phyloP scores from a whole-genome alignment of 805 yeast genomes.

The Yamadazyma endophytica region DNA sequence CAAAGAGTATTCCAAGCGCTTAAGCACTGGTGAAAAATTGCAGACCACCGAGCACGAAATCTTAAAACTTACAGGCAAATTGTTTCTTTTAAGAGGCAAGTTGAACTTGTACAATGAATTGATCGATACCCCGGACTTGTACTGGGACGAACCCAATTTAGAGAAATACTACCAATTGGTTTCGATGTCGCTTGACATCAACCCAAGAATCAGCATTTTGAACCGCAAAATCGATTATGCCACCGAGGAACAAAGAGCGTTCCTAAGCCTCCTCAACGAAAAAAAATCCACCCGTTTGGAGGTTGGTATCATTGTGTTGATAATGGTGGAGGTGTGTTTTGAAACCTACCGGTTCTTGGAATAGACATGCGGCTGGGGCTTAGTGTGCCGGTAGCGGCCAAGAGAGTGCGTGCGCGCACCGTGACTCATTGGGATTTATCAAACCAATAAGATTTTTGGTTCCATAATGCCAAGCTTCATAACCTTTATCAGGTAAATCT shows the following conservation, averaged over 20 bases:
- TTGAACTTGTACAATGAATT: conserved; percentile 82
- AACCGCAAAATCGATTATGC: conserved; percentile 88
- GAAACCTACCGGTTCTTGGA: conserved; percentile 65
- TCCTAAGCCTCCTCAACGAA: conserved; percentile 71
- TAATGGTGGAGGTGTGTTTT: conserved; percentile 80
- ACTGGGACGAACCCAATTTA: conserved; percentile 87
- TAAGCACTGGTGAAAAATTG: conserved; percentile 56
- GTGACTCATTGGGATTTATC: too few species aligned
- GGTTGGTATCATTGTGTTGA: conserved; percentile 82
- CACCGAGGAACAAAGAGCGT: conserved; percentile 79
- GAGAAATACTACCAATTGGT: conserved; percentile 72
- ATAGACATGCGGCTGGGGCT: conserved; percentile 36
- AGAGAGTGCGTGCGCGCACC: too few species aligned
- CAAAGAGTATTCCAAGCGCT: conserved; percentile 56
- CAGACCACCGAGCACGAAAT: conserved; percentile 53
- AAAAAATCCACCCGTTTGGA: conserved; percentile 73
- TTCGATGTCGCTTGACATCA: conserved; percentile 68
- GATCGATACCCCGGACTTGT: conserved; percentile 87
- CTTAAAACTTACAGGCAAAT: conserved; percentile 64
- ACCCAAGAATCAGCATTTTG: conserved; percentile 71
- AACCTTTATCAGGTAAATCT: too few species aligned
- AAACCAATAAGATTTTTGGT: too few species aligned
- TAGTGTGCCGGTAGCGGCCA: conserved; percentile 5
- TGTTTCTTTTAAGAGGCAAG: conserved; percentile 75
- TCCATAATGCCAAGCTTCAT: too few species aligned